Conservation (phyloP, 495 filamentous ascomycete genomes). For the Tuber calosporum region DNA sequence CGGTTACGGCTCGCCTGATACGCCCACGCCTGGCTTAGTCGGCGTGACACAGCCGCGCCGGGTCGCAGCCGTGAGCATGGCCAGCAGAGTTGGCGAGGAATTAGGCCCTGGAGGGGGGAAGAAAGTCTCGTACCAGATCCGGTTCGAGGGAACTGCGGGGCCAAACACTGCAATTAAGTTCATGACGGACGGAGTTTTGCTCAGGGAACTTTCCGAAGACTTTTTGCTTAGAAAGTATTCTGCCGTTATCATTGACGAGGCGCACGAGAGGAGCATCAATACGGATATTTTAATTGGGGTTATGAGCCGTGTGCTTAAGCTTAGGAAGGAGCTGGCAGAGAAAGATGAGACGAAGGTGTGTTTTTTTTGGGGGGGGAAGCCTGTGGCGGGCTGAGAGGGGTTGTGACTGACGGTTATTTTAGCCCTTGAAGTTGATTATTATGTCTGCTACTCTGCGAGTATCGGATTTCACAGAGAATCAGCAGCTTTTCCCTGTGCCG, state of each 20-base stretch:
- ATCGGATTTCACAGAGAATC: slow-evolving; percentile 82
- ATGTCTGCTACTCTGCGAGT: slow-evolving; percentile 95
- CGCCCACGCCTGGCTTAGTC: slow-evolving; percentile 81
- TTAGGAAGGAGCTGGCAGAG: slow-evolving; percentile 58
- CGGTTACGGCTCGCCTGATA: slow-evolving; percentile 71
- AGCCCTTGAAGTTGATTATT: slow-evolving; percentile 86
- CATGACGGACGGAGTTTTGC: slow-evolving; percentile 96
- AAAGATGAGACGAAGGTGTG: slow-evolving; percentile 49
- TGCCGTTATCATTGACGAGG: slow-evolving; percentile 89
- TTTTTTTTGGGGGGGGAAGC: not conserved
- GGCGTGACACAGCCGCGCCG: slow-evolving; percentile 90
- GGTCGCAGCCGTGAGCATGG: slow-evolving; percentile 92
- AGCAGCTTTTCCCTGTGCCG: slow-evolving; percentile 64
- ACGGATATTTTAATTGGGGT: slow-evolving; percentile 96
- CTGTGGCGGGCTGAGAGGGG: not conserved
- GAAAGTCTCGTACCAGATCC: slow-evolving; percentile 85
- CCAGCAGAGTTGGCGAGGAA: slow-evolving; percentile 80
- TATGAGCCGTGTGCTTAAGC: slow-evolving; percentile 81
- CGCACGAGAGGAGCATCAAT: slow-evolving; percentile 94
- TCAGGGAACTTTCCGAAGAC: slow-evolving; percentile 85
- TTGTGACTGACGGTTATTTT: slow-evolving; percentile 38
- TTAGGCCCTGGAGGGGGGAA: slow-evolving; percentile 57
- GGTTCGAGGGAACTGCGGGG: slow-evolving; percentile 80
- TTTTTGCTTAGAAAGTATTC: slow-evolving; percentile 91
- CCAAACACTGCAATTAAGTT: slow-evolving; percentile 91